These are phyloP conservation scores for Hanseniaspora pseudoguilliermondii DNA, from an alignment of 805 yeast species.

Conservation along the genomic window DNA sequence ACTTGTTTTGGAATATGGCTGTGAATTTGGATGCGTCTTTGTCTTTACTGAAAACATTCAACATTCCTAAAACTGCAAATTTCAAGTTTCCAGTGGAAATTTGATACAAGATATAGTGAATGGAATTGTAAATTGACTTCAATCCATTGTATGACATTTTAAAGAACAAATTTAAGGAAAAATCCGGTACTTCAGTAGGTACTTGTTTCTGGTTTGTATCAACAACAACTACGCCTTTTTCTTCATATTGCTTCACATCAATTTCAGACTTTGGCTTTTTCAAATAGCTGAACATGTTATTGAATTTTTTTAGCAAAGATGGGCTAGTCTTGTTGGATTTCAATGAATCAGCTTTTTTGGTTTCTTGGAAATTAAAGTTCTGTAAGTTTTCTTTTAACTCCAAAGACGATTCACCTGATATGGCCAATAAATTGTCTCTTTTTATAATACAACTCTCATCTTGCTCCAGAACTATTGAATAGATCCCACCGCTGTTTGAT, in stretches of 20 bases:
- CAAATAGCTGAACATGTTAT: not conserved
- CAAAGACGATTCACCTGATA: conserved; percentile 23
- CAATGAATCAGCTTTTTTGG: too few relatives aligned
- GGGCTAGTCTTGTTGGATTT: not conserved
- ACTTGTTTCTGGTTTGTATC: not conserved
- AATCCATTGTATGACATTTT: conserved; percentile 13
- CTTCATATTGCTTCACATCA: not conserved
- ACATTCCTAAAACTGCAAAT: not conserved
- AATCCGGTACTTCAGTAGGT: conserved; percentile 14
- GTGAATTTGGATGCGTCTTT: not conserved
- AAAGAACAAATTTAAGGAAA: conserved; percentile 16
- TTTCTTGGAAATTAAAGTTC: conserved; percentile 6
- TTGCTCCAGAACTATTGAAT: conserved; percentile 21
- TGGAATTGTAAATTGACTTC: not conserved
- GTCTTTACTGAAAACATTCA: not conserved
- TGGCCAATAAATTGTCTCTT: conserved; percentile 23
- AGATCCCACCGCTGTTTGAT: conserved; percentile 14
- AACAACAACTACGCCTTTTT: not conserved
- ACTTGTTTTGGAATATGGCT: conserved; percentile 8
- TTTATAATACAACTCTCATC: conserved; percentile 23
- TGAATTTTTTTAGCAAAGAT: not conserved
- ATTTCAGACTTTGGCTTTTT: not conserved
- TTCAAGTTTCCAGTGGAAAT: conserved; percentile 8
- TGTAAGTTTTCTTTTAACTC: conserved; percentile 20
- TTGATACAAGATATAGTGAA: conserved; percentile 13